These are phyloP conservation scores for Rhododendron williamsianum DNA, from an alignment of 148 eudicot species.

Conservation along the genomic window DNA sequence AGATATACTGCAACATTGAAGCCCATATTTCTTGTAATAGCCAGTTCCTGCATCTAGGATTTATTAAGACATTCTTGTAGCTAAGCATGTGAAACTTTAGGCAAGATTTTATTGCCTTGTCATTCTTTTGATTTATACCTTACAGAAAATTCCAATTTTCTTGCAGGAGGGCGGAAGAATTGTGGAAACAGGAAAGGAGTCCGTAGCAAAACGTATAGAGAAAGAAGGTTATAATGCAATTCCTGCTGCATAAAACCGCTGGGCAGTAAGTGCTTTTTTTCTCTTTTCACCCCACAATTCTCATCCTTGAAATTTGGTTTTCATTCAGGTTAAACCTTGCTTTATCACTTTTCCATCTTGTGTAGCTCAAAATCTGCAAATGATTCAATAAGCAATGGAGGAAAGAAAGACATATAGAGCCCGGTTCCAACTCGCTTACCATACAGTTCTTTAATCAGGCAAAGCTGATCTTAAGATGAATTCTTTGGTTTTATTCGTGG, in stretches of 20 bases:
- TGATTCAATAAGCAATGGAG: not conserved
- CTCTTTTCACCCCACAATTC: not conserved
- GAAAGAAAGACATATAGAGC: not conserved
- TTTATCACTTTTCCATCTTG: not conserved
- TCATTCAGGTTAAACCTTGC: not conserved
- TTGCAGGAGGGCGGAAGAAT: slow-evolving; percentile 82
- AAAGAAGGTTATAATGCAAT: slow-evolving; percentile 84
- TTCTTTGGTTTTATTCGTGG: not conserved
- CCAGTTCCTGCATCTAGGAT: not conserved
- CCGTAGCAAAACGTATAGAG: slow-evolving; percentile 79
- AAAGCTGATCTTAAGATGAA: not conserved
- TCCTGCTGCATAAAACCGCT: slow-evolving; percentile 29
- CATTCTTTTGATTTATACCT: not conserved
- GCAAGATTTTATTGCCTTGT: not conserved
- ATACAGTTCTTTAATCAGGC: not conserved
- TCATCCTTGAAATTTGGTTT: not conserved
- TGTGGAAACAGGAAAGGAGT: slow-evolving; percentile 77
- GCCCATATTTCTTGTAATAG: not conserved
- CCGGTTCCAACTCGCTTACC: not conserved
- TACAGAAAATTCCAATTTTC: not conserved
- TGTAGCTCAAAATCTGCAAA: not conserved
- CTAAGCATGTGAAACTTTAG: not conserved
- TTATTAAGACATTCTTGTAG: not conserved
- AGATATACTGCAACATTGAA: not conserved
- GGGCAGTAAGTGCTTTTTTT: slow-evolving; percentile 17